Conservation (phyloP, 1,284 basidiomycete genomes). For the Megacollybia platyphylla region DNA sequence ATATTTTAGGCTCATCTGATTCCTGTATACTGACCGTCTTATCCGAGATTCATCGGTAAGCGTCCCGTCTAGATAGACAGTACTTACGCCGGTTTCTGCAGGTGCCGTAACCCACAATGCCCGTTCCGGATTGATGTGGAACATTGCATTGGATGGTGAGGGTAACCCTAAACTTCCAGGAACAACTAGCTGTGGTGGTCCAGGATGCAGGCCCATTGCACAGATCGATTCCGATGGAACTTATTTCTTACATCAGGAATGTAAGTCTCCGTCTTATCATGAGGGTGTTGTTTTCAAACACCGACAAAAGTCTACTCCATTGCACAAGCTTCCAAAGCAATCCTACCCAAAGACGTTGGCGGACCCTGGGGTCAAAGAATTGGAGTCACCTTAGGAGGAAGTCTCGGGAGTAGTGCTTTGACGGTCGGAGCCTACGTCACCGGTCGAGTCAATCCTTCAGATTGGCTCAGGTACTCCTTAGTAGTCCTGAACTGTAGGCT, state of each 20-base stretch:
- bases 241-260: conserved; percentile 40
- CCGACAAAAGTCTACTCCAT: conserved; percentile 25
- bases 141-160: conserved; percentile 31
- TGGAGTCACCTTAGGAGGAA: conserved; percentile 22
- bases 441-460: conserved; percentile 22
- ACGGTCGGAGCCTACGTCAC: conserved; percentile 40
- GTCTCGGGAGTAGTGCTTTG: conserved; percentile 30
- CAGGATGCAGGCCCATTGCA: conserved; percentile 36
- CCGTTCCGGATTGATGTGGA: conserved; percentile 34
- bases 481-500: conserved; percentile 33
- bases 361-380: conserved; percentile 42
- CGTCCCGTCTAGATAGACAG: background rate
- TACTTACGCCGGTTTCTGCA: background rate
- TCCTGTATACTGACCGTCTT: background rate
- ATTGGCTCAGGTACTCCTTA: conserved; percentile 36
- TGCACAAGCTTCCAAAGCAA: conserved; percentile 42
- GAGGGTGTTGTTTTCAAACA: background rate
- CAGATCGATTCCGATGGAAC: conserved; percentile 31
- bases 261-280: background rate
- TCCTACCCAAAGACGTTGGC: conserved; percentile 34
- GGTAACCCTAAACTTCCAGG: conserved; percentile 36
- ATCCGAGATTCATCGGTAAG: background rate
- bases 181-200: conserved; percentile 27
- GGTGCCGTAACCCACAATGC: conserved; percentile 26
- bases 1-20: conserved; percentile 9